phyloP scores from a whole-genome alignment of 2,329 filamentous ascomycete genomes.

The Ceratocystiopsis sp. region DNA sequence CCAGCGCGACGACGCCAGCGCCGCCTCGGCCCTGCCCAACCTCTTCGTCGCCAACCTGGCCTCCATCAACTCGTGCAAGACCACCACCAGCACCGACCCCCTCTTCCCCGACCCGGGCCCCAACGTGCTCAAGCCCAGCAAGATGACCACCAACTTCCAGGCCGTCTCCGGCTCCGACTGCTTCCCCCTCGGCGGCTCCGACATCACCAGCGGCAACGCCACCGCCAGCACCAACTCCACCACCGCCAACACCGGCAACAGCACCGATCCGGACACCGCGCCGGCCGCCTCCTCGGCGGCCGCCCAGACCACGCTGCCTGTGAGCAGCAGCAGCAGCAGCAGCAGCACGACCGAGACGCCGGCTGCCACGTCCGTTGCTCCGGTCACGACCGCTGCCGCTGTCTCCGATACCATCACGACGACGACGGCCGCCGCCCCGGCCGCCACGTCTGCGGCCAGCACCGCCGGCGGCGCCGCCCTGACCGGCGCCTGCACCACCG shows the following conservation, averaged over 20 bases:
- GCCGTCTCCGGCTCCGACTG: slow-evolving; percentile 7
- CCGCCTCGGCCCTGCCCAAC: slow-evolving; percentile 24
- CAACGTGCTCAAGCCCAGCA: slow-evolving; percentile 11
- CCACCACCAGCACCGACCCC: slow-evolving; percentile 10
- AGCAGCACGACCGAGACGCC: not conserved
- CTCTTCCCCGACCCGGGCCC: slow-evolving; percentile 13
- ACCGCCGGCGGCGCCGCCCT: too few species aligned
- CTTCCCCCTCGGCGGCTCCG: slow-evolving; percentile 6
- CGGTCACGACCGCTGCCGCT: not conserved
- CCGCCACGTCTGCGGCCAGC: slow-evolving; percentile 8
- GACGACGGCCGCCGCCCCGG: slow-evolving; percentile 2
- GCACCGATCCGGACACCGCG: slow-evolving; percentile 18
- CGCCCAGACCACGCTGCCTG: not conserved
- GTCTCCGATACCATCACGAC: not conserved
- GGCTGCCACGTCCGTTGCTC: too few species aligned
- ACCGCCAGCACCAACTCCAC: slow-evolving; percentile 1
- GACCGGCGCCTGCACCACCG: slow-evolving; percentile 23
- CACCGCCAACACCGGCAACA: not conserved
- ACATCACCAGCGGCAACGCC: not conserved
- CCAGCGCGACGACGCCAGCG: slow-evolving; percentile 4
- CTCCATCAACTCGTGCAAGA: slow-evolving; percentile 15
- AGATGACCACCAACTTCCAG: slow-evolving; percentile 8
- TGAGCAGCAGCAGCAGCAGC: not conserved
- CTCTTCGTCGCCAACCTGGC: slow-evolving; percentile 40
- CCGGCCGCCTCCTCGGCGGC: too few species aligned